Percentiles rank a stretch among this genome's conserved stretches.
Conservation (phyloP, 2,329 filamentous ascomycete genomes). For the Penicillium sp. region DNA sequence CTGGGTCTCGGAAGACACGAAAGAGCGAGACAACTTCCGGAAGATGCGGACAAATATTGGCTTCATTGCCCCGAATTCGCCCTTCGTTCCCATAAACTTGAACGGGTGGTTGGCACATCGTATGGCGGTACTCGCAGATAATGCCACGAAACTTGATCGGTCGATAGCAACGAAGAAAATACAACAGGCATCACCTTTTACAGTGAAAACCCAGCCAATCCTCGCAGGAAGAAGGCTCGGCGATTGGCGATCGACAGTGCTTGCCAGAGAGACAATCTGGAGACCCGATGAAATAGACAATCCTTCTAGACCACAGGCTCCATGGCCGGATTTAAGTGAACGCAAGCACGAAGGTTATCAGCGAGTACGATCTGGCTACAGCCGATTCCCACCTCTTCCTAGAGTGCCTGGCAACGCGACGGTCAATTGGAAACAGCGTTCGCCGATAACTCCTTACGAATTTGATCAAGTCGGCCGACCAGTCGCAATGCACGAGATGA, state of each 20-base stretch:
- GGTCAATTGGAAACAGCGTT: slow-evolving; percentile 29
- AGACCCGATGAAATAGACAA: slow-evolving; percentile 11
- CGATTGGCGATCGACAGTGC: slow-evolving; percentile 23
- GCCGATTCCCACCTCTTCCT: slow-evolving; percentile 29
- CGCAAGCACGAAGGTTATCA: slow-evolving; percentile 30
- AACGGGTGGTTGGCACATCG: slow-evolving; percentile 10
- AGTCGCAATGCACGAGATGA: slow-evolving; percentile 6
- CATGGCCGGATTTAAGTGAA: slow-evolving; percentile 29
- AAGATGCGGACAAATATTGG: slow-evolving; percentile 21
- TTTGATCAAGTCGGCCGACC: slow-evolving; percentile 22
- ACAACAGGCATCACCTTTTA: slow-evolving; percentile 1
- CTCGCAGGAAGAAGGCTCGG: slow-evolving; percentile 21
- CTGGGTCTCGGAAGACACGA: slow-evolving; percentile 24
- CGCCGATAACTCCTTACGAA: slow-evolving; percentile 17
- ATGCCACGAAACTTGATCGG: slow-evolving; percentile 1
- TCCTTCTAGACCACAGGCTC: slow-evolving; percentile 17
- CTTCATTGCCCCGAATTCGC: slow-evolving; percentile 23
- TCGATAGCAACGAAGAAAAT: slow-evolving; percentile 12
- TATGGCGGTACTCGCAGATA: neutral
- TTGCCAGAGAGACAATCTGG: slow-evolving; percentile 28
- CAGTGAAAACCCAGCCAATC: slow-evolving; percentile 9
- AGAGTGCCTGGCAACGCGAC: slow-evolving; percentile 28
- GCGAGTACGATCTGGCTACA: slow-evolving; percentile 25
- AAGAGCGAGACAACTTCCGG: slow-evolving; percentile 24
- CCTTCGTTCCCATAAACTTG: slow-evolving; percentile 17